Conservation (phyloP, 139 green algal species). For the Chlorella sorokiniana region DNA sequence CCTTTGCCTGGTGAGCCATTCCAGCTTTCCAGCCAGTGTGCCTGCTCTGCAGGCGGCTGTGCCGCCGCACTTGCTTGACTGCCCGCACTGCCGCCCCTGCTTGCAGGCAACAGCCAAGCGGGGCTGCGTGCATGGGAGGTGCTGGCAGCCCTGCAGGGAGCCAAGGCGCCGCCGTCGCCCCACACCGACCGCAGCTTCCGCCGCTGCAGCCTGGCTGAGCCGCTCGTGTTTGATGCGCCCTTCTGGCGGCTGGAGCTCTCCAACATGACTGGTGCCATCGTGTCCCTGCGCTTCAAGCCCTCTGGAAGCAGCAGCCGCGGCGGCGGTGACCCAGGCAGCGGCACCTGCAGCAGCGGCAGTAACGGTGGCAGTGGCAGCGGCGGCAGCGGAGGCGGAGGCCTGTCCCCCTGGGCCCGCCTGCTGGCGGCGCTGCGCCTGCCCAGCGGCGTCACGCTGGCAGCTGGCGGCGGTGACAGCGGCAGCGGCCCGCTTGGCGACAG, state of each 20-base stretch:
- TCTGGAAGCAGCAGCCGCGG: slow-evolving; percentile 8
- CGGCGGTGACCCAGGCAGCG: not conserved
- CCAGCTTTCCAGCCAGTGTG: no score
- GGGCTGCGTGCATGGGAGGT: not conserved
- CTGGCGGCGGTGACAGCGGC: not conserved
- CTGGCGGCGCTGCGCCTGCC: slow-evolving; percentile 1
- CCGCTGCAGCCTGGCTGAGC: not conserved
- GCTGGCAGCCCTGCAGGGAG: not conserved
- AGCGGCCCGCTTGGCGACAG: not conserved
- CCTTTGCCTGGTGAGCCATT: no score
- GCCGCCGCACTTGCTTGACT: no score
- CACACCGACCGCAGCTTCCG: slow-evolving; percentile 21
- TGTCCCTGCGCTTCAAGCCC: not conserved
- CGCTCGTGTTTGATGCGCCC: slow-evolving; percentile 10
- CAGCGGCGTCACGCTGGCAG: not conserved
- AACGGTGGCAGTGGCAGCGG: not conserved
- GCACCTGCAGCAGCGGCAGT: not conserved
- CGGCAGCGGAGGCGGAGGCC: not conserved
- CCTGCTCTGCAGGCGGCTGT: no score
- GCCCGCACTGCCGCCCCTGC: not conserved
- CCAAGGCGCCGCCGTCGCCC: not conserved
- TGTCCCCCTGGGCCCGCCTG: not conserved
- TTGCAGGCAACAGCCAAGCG: not conserved
- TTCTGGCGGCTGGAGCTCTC: slow-evolving; percentile 15
- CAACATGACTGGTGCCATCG: slow-evolving; percentile 17